phyloP scores from a whole-genome alignment of 2,329 filamentous ascomycete species.

The Colletotrichum godetiae region DNA sequence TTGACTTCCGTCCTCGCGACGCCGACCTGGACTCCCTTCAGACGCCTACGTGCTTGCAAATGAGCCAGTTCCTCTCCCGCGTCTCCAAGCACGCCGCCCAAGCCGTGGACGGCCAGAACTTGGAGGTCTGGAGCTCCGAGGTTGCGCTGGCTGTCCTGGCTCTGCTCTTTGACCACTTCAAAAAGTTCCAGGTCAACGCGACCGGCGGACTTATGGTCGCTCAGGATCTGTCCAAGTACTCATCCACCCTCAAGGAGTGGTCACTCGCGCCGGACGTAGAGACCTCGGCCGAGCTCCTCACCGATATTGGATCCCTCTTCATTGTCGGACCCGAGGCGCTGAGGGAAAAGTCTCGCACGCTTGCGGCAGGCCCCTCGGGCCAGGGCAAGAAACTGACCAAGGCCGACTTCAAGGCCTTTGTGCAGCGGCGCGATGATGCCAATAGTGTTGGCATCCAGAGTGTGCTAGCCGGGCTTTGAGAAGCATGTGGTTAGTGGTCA shows the following conservation, averaged over 20 bases:
- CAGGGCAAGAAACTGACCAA: conserved; percentile 69
- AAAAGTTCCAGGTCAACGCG: conserved; percentile 92
- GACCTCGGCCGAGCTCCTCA: conserved; percentile 82
- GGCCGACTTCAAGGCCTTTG: conserved; percentile 84
- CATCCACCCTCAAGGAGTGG: conserved; percentile 87
- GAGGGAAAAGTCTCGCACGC: conserved; percentile 74
- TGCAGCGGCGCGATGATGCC: conserved; percentile 86
- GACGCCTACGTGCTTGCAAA: conserved; percentile 84
- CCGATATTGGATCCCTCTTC: conserved; percentile 95
- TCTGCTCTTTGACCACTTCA: conserved; percentile 91
- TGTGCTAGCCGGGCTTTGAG: conserved; percentile 74
- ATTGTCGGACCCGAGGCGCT: conserved; percentile 88
- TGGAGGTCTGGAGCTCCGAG: conserved; percentile 85
- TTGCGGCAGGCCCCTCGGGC: conserved; percentile 55
- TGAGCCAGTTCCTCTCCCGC: conserved; percentile 82
- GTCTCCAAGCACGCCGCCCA: conserved; percentile 71
- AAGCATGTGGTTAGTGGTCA: background rate
- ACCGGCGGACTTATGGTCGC: conserved; percentile 95
- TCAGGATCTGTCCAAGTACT: conserved; percentile 95
- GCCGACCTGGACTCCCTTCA: conserved; percentile 83
- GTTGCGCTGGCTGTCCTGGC: conserved; percentile 82
- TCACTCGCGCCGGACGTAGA: conserved; percentile 76
- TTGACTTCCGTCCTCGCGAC: conserved; percentile 90
- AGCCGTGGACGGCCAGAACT: conserved; percentile 85
- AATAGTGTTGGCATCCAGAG: conserved; percentile 84